Base-by-base conservation (phyloP, 495 filamentous ascomycete genomes). In the Daldinia caldariorum region DNA sequence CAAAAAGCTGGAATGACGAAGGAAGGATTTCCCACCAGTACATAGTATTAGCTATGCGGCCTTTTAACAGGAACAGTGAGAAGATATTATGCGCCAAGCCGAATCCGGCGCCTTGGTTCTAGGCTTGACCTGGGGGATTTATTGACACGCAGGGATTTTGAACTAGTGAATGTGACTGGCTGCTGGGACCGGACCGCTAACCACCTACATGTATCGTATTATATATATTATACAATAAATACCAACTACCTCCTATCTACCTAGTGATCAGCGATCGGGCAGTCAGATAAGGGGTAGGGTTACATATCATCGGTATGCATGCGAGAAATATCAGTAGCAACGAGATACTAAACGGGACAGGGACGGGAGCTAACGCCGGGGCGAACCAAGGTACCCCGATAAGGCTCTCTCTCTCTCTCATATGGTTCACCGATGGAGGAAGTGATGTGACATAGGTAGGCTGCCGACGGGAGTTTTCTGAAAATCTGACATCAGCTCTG, bases 51-150 rank as follows among this genome's bases (percentile, higher is more conserved):
- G 49, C 54, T 53, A 60, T 45, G 63, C 69, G 50, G 55, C 38
- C 39, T 64, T 72, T 22, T 51, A 66, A 65, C 31, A 43, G 49
- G 13, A 4, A 47, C 39, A 16, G 56, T 41, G 45, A 60, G 29
- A 37, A 67, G 69, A 72, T 67, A 72, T 54, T 22, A 71, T 63
- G 39, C 39, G 63, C 69, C 54, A 64, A 67, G 49, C 50, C 54
- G 29, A 63, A 67, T 72, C 64, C 69, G 38, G 60, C 22, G 69
- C 60, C 64, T 64, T 72, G 64, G 63, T 72, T 55, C 60, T 59
- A 58, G 59, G 14, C 54, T 64, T 22, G 32, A 54, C 38, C 20
- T 38, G 34, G 58, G 37, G 20, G 10, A 14, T 8, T 7, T 38
- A 58, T 59, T 64, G 58, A 61, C 55, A 61, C 55, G 18, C 12